Conservation (phyloP, 257 asterid species). For the Solanum microdontum region DNA sequence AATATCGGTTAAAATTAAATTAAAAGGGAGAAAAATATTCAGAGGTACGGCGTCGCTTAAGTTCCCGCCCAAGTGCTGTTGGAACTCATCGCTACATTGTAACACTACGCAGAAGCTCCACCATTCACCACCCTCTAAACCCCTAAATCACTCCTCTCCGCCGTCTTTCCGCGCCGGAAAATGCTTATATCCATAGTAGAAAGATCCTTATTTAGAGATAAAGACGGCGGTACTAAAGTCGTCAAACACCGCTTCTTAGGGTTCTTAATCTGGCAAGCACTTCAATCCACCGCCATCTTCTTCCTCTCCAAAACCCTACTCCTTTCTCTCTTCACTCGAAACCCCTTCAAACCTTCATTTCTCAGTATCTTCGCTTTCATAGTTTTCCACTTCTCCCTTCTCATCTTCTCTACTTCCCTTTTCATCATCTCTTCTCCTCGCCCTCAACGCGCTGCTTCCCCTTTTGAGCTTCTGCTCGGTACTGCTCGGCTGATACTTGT, state of each 20-base stretch:
- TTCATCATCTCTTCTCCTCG: conserved; percentile 67
- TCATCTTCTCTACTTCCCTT: conserved; percentile 41
- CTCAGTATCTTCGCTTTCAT: conserved; percentile 32
- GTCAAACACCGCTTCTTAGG: conserved; percentile 67
- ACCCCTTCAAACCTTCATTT: conserved; percentile 28
- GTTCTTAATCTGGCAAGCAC: conserved; percentile 73
- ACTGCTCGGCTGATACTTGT: conserved; percentile 41
- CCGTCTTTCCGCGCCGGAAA: not conserved
- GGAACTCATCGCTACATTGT: not conserved
- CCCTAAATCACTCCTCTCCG: not conserved
- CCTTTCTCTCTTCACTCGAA: conserved; percentile 25
- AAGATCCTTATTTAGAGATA: conserved; percentile 44
- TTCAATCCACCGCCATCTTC: conserved; percentile 45
- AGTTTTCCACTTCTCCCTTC: conserved; percentile 45
- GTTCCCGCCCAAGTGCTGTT: not conserved
- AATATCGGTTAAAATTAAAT: too few species aligned
- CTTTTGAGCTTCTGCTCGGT: conserved; percentile 36
- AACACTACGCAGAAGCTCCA: not conserved
- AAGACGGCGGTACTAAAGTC: conserved; percentile 34
- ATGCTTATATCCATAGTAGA: conserved; percentile 50
- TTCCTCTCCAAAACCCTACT: conserved; percentile 46
- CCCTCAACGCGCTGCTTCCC: conserved; percentile 46
- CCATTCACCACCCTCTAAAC: not conserved
- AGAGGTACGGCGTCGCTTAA: not conserved
- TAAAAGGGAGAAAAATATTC: not conserved